Evolutionary conservation across 1,284 basidiomycete genomes (phyloP).

Genomic region (Cystobasidium sp.): DNA sequence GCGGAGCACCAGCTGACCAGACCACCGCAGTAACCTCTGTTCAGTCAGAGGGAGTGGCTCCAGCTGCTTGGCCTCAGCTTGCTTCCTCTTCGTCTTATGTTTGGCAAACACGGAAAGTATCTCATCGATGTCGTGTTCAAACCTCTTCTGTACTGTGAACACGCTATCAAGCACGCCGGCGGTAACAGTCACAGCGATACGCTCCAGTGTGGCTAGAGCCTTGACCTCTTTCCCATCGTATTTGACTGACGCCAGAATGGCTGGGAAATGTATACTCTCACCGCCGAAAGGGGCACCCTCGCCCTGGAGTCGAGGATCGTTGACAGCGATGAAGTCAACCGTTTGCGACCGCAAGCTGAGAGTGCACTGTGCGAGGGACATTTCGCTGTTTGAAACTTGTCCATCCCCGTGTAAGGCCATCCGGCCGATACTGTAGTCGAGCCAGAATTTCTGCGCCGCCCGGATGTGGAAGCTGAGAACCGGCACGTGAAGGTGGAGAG

Average conservation of each 20-base stretch:
- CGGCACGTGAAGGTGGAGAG: slow-evolving; percentile 35
- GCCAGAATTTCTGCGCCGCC: slow-evolving; percentile 47
- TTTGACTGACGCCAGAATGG: slow-evolving; percentile 66
- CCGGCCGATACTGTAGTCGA: slow-evolving; percentile 44
- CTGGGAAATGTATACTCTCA: slow-evolving; percentile 64
- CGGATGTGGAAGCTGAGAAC: slow-evolving; percentile 44
- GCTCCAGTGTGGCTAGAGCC: slow-evolving; percentile 67
- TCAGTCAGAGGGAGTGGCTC: neutral
- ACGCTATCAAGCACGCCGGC: slow-evolving; percentile 79
- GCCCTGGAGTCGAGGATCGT: slow-evolving; percentile 19
- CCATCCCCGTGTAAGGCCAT: slow-evolving; percentile 11
- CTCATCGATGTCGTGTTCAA: slow-evolving; percentile 82
- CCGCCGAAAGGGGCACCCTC: slow-evolving; percentile 25
- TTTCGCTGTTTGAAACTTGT: neutral
- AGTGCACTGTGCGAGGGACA: slow-evolving; percentile 64
- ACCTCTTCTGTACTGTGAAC: slow-evolving; percentile 77
- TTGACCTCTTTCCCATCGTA: slow-evolving; percentile 63
- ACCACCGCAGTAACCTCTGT: slow-evolving; percentile 44
- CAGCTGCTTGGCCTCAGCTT: neutral
- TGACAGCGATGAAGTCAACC: slow-evolving; percentile 65
- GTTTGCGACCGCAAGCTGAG: slow-evolving; percentile 66
- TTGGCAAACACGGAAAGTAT: slow-evolving; percentile 66
- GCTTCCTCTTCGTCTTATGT: slow-evolving; percentile 57
- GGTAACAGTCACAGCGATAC: slow-evolving; percentile 71
- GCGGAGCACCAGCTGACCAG: slow-evolving; percentile 67